Base-by-base conservation (phyloP, 225 moss, liverwort and hornwort species). In the Physcomitrellopsis africana region DNA sequence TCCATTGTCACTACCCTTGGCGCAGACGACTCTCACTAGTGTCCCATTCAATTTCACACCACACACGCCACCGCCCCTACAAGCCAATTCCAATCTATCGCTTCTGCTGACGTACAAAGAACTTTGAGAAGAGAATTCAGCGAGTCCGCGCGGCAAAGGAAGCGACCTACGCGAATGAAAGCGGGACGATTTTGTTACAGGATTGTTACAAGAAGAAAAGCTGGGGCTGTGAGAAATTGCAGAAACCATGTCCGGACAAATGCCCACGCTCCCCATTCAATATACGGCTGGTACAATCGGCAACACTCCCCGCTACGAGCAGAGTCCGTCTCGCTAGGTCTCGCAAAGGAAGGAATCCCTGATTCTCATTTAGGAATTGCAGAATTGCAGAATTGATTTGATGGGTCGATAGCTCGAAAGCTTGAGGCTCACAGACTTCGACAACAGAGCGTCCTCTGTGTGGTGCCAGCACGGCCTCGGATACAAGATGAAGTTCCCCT, bases 191-290 rank as follows among this genome's bases (percentile, higher is more conserved):
- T 42, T 10, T 43, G 64, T 72, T 41, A 47, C 48, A 77, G 84
- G 80, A 84, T 77, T 72, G 74, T 46, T 56, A 47, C 51, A 68
- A 43, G 72, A 70, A 63, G 67, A 75, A 8, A 69, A 66, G 19
- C 16, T 65, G 72, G 65, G 69, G 24, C 57, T 44, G 64, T 74
- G 76, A 0, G 71, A 60, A 63, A 67, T 63, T 55, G 70, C 53
- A 44, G 60, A 74, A 32, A 75, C 82, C 59, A 64, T 11, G 43
- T 84, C 82, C 76, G 67, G 79, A 65, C 65, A 78, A 65, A 82
- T 22, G 51, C 84, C 65, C 46, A 85, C 65, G 59, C 77, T 77
- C 80, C 68, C 87, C 87, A 87, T 87, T 70, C 72, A 77, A 52
- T 22, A 67, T 2, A 37, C 32, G 32, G 32, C 32, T 37, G 7